A percentile compares a stretch with the other conserved stretches of the same genome.
phyloP scores from a whole-genome alignment of 129 eudicot genomes.

The Chrysanthemum makinoi region DNA sequence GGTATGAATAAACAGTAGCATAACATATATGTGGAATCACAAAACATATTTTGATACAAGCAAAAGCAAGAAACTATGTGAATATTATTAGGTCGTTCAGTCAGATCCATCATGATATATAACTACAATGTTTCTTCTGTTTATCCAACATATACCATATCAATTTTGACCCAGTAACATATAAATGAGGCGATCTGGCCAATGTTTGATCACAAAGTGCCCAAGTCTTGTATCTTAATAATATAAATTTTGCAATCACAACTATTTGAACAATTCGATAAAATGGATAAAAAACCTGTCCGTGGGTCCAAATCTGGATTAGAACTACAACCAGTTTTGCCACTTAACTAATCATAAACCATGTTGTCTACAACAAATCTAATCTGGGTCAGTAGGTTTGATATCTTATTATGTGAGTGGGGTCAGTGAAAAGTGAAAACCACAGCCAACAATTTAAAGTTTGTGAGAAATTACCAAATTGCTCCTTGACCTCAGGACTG shows the following conservation, averaged over 20 bases:
- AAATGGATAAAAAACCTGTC: no score
- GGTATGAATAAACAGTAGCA: background rate
- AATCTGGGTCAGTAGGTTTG: background rate
- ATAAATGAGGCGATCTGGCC: background rate
- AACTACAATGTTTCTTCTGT: background rate
- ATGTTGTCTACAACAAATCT: background rate
- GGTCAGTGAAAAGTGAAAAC: no score
- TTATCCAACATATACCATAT: background rate
- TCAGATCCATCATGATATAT: background rate
- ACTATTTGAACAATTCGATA: no score
- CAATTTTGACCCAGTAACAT: background rate
- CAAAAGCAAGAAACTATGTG: no score
- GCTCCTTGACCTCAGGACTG: slow-evolving; percentile 95
- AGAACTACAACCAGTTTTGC: background rate
- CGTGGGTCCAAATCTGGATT: background rate
- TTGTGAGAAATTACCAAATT: slow-evolving; percentile 64
- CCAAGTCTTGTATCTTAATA: background rate
- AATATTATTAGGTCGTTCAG: background rate
- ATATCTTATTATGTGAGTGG: background rate
- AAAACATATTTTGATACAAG: background rate
- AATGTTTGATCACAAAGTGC: background rate
- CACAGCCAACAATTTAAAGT: background rate
- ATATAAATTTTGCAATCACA: no score
- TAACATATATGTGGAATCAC: background rate
- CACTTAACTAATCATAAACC: background rate